These are phyloP conservation scores for Hyaloperonospora arabidopsidis DNA, from an alignment of 352 stramenopile genomes.

Conservation along the genomic window DNA sequence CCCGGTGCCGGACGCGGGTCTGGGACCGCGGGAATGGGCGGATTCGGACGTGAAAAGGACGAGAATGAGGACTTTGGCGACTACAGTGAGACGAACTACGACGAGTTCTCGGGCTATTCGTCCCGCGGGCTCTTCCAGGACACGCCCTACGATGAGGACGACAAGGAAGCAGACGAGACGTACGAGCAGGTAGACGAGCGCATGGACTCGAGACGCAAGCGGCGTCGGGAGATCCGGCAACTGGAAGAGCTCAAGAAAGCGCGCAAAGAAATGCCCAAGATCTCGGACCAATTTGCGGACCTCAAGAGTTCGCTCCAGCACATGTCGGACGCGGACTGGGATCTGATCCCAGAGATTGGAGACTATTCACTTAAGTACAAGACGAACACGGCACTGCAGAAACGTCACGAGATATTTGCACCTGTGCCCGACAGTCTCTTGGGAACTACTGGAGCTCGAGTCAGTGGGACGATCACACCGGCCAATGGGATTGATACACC, in stretches of 20 bases:
- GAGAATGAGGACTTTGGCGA: slow-evolving; percentile 83
- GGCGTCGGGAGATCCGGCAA: slow-evolving; percentile 73
- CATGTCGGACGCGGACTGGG: slow-evolving; percentile 93
- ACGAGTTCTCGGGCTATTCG: slow-evolving; percentile 87
- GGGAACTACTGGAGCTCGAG: slow-evolving; percentile 34
- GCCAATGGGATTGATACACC: slow-evolving; percentile 43
- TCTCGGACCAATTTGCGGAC: slow-evolving; percentile 96
- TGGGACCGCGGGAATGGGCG: slow-evolving; percentile 70
- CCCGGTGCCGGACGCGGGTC: slow-evolving; percentile 53
- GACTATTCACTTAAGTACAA: slow-evolving; percentile 93
- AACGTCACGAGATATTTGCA: slow-evolving; percentile 91
- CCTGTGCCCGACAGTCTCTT: slow-evolving; percentile 92
- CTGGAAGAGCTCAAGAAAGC: slow-evolving; percentile 84
- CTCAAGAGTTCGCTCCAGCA: slow-evolving; percentile 90
- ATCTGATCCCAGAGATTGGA: slow-evolving; percentile 93
- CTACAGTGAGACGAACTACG: slow-evolving; percentile 89
- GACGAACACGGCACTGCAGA: slow-evolving; percentile 85
- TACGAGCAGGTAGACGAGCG: slow-evolving; percentile 94
- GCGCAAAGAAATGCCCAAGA: slow-evolving; percentile 85
- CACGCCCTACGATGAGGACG: slow-evolving; percentile 93
- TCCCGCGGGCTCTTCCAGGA: slow-evolving; percentile 85
- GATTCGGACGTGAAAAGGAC: slow-evolving; percentile 79
- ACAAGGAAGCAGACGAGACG: slow-evolving; percentile 93
- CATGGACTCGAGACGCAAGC: slow-evolving; percentile 90
- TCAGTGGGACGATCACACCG: slow-evolving; percentile 55